Evolutionary conservation across 768 basidiomycete genomes (phyloP).

Genomic region (Steccherinum ochraceum): DNA sequence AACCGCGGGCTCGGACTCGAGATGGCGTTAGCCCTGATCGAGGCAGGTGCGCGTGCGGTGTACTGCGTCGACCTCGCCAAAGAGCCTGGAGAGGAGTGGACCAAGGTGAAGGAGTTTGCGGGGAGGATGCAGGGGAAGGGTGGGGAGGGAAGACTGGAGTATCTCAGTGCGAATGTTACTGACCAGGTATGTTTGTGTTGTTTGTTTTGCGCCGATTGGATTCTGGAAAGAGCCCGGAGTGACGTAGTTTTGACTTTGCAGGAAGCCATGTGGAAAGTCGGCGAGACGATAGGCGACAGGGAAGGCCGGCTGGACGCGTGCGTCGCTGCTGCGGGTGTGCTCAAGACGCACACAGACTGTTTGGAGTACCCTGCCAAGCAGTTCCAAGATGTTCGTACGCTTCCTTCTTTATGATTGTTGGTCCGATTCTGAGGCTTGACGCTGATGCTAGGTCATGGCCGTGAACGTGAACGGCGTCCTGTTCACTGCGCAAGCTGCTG

Average conservation of each 20-base stretch:
- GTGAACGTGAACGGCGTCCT: constrained; percentile 42
- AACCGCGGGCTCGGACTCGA: constrained; percentile 64
- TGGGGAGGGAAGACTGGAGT: constrained; percentile 37
- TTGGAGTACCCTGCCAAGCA: constrained; percentile 54
- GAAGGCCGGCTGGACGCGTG: constrained; percentile 70
- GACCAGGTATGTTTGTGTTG: constrained; percentile 39
- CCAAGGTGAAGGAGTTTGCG: constrained; percentile 38
- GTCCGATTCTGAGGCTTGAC: not conserved
- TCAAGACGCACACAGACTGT: constrained; percentile 45
- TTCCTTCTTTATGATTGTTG: not conserved
- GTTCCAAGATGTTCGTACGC: constrained; percentile 43
- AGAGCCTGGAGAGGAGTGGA: constrained; percentile 49
- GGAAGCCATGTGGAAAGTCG: constrained; percentile 42
- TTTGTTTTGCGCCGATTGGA: not conserved
- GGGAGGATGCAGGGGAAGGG: constrained; percentile 1
- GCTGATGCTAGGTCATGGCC: constrained; percentile 40
- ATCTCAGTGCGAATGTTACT: constrained; percentile 55
- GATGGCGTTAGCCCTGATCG: constrained; percentile 64
- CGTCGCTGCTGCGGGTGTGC: constrained; percentile 68
- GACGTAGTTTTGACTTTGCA: not conserved
- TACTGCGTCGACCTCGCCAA: constrained; percentile 60
- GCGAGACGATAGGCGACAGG: constrained; percentile 49
- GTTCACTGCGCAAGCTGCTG: constrained; percentile 23
- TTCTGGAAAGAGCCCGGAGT: not conserved
- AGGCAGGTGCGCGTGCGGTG: constrained; percentile 55